Percentiles rank a stretch among this genome's conserved stretches.
These are phyloP conservation scores for Trichoderma sp. DNA, from an alignment of 2,329 filamentous ascomycete species.

Conservation along the genomic window DNA sequence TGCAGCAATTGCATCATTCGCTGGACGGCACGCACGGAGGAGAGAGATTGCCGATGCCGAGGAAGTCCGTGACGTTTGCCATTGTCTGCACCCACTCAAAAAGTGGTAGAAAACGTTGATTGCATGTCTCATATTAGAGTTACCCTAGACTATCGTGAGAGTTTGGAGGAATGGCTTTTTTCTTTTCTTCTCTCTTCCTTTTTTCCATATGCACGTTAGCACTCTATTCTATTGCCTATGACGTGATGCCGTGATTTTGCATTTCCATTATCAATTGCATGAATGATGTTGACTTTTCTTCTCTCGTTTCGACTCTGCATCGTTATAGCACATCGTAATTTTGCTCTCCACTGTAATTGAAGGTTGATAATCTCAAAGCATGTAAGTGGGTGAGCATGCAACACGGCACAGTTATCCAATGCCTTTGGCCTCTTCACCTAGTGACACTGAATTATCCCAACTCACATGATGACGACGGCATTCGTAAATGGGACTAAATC, in stretches of 20 bases:
- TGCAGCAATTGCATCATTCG: not conserved
- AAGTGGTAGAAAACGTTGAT: not conserved
- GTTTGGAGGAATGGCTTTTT: not conserved
- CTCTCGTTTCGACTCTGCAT: not conserved
- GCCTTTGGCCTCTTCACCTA: not conserved
- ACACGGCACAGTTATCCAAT: not conserved
- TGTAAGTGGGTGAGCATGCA: not conserved
- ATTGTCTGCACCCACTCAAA: not conserved
- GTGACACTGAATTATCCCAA: not conserved
- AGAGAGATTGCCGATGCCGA: not conserved
- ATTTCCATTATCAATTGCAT: not conserved
- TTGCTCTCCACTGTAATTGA: not conserved
- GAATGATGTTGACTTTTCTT: not conserved
- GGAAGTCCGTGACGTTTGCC: not conserved
- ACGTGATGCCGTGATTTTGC: not conserved
- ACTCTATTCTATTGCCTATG: not conserved
- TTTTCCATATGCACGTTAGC: not conserved
- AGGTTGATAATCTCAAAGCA: not conserved
- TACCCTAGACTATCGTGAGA: slow-evolving; percentile 14
- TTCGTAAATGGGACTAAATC: not conserved
- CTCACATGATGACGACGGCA: not conserved
- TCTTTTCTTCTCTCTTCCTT: not conserved
- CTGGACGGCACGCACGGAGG: not conserved
- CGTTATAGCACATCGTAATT: not conserved
- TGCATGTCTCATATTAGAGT: not conserved